Evolutionary conservation across 129 eudicot species (phyloP).

Genomic region (Kitagawia praeruptora): DNA sequence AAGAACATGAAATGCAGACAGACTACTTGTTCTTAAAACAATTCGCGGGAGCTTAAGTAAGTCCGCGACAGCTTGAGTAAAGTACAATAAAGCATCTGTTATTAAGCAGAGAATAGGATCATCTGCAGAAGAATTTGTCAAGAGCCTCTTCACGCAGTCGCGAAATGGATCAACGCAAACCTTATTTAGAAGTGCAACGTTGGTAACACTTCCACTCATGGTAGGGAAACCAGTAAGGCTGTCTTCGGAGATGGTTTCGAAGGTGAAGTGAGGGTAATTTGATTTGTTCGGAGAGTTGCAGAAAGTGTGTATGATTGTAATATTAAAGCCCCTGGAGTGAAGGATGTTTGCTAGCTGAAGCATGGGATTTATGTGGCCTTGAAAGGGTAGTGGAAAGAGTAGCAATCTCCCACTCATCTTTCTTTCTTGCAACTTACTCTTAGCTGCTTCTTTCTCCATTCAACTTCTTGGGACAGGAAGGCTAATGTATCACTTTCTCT

Average conservation of each 20-base stretch:
- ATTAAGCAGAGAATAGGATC: background rate
- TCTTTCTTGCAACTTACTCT: background rate
- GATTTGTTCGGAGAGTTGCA: background rate
- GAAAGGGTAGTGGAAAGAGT: background rate
- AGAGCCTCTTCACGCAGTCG: background rate
- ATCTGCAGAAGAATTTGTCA: background rate
- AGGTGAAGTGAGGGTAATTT: background rate
- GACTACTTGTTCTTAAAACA: constrained; percentile 3
- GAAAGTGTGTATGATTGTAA: background rate
- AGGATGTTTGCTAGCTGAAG: constrained; percentile 1
- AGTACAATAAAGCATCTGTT: background rate
- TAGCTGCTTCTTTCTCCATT: background rate
- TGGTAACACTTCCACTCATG: background rate
- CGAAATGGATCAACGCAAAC: background rate
- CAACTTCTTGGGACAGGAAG: background rate
- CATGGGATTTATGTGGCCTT: constrained; percentile 2
- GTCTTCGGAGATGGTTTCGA: background rate
- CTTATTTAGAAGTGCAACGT: background rate
- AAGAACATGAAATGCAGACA: background rate
- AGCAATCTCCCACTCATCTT: background rate
- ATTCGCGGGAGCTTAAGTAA: background rate
- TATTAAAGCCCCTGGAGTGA: background rate
- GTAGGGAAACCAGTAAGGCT: background rate
- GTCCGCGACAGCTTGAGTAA: background rate
- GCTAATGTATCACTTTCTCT: background rate